phyloP scores from a whole-genome alignment of 225 moss, liverwort and hornwort species.

The Straminergon stramineum region DNA sequence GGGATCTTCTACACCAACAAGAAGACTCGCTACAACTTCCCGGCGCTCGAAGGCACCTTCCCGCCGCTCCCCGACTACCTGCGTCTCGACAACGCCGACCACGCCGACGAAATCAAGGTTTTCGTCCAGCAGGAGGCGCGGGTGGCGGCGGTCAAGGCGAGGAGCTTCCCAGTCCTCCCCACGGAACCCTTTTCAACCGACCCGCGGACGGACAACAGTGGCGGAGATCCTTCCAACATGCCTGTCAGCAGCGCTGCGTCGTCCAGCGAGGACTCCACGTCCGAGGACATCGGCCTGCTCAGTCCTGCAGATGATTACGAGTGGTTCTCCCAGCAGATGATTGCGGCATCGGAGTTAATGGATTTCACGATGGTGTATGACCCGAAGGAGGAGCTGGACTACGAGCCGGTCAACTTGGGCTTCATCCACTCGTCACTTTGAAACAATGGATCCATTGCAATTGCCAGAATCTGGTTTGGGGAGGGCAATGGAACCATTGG shows the following conservation, averaged over 20 bases:
- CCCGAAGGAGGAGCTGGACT: not conserved
- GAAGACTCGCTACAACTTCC: constrained; percentile 23
- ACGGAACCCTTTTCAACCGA: not conserved
- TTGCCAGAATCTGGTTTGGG: not conserved
- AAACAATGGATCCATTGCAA: not conserved
- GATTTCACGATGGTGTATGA: not conserved
- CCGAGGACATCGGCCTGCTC: not conserved
- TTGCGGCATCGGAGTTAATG: not conserved
- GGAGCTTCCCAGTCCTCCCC: not conserved
- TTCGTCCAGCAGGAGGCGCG: constrained; percentile 29
- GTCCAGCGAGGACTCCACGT: not conserved
- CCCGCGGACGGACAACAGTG: not conserved
- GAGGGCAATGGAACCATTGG: too few species aligned
- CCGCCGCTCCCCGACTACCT: not conserved
- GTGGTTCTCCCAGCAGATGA: not conserved
- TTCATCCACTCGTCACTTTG: not conserved
- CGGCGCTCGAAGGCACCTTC: not conserved
- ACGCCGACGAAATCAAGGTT: constrained; percentile 11
- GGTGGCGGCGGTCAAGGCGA: constrained; percentile 7
- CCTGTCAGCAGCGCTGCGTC: not conserved
- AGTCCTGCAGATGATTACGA: not conserved
- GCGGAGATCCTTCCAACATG: not conserved
- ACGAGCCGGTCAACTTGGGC: not conserved
- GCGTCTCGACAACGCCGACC: not conserved
- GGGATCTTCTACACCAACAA: constrained; percentile 47